Evolutionary conservation across 768 basidiomycete genomes (phyloP).

Genomic region (Pulveroboletus sp.): DNA sequence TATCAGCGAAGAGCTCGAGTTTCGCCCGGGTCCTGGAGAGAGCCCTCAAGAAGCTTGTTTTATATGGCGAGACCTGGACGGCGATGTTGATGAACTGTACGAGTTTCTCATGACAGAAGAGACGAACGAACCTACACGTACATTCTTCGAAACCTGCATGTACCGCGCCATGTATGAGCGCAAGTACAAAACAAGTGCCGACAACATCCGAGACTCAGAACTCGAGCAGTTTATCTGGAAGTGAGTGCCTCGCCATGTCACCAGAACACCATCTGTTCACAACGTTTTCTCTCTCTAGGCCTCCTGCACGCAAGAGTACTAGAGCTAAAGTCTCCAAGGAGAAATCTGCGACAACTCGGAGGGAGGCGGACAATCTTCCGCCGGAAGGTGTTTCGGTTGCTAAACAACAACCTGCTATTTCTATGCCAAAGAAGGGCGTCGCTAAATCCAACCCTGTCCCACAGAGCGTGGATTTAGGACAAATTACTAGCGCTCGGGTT

Average conservation of each 20-base stretch:
- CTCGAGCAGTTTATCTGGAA: slow-evolving; percentile 79
- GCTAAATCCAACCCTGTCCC: slow-evolving; percentile 19
- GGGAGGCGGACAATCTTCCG: slow-evolving; percentile 4
- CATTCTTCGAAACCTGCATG: slow-evolving; percentile 91
- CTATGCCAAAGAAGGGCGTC: slow-evolving; percentile 13
- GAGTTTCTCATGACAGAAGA: slow-evolving; percentile 83
- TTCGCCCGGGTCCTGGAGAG: slow-evolving; percentile 66
- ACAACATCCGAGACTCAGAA: slow-evolving; percentile 60
- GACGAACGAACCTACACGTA: slow-evolving; percentile 72
- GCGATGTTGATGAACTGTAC: slow-evolving; percentile 89
- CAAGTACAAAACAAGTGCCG: slow-evolving; percentile 73
- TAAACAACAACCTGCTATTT: slow-evolving; percentile 10
- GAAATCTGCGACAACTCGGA: slow-evolving; percentile 9
- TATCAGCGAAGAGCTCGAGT: slow-evolving; percentile 86
- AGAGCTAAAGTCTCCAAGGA: slow-evolving; percentile 17
- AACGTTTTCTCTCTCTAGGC: slow-evolving; percentile 12
- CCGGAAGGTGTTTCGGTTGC: slow-evolving; percentile 2
- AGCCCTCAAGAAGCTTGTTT: slow-evolving; percentile 78
- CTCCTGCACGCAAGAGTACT: slow-evolving; percentile 19
- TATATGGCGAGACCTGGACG: slow-evolving; percentile 87
- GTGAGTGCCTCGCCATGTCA: slow-evolving; percentile 43
- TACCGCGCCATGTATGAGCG: slow-evolving; percentile 96
- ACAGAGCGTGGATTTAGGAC: slow-evolving; percentile 17
- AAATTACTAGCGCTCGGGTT: slow-evolving; percentile 42
- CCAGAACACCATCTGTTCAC: not conserved